Evolutionary conservation across 1,284 basidiomycete genomes (phyloP), one percentile per base, ranked within the genome.

Genomic region (Cryptococcus hybrid): DNA sequence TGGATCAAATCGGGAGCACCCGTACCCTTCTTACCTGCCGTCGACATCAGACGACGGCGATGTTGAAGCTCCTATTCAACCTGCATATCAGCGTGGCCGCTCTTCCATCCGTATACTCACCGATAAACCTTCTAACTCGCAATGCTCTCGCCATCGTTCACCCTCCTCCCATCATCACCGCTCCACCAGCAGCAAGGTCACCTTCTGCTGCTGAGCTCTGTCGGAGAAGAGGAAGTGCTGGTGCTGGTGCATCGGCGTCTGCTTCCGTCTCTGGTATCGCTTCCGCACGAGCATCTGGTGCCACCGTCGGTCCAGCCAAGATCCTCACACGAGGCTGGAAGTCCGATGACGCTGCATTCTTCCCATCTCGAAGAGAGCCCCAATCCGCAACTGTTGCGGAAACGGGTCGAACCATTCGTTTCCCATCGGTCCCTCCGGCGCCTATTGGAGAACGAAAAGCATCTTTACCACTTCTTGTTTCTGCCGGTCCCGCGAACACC

Each of bases 151-250:
- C 12, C 69, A 70, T 51, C 54, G 67, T 44, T 67, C 65, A 12
- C 69, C 69, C 69, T 2, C 69, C 69, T 36, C 58, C 55, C 34
- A 15, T 50, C 24, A 51, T 45, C 1, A 57, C 54, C 3, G 66
- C 66, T 1, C 68, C 66, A 11, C 68, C 68, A 1, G 66, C 68
- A 13, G 68, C 68, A 3, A 54, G 65, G 48, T 67, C 65, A 2
- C 68, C 68, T 2, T 65, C 62, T 1, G 68, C 68, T 5, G 60
- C 57, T 34, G 66, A 63, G 13, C 60, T 70, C 3, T 70, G 68
- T 51, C 61, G 66, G 15, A 54, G 65, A n/a, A 53, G 66, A 44
- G 58, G 54, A 34, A 52, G 57, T 40, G 38, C 18, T 9, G 57
- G 30, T 50, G 40, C 56, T 12, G 42, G 5, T 35, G 46, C 35